These are phyloP conservation scores for Dianthus caryophyllus DNA, from an alignment of 148 eudicot species.

Conservation along the genomic window DNA sequence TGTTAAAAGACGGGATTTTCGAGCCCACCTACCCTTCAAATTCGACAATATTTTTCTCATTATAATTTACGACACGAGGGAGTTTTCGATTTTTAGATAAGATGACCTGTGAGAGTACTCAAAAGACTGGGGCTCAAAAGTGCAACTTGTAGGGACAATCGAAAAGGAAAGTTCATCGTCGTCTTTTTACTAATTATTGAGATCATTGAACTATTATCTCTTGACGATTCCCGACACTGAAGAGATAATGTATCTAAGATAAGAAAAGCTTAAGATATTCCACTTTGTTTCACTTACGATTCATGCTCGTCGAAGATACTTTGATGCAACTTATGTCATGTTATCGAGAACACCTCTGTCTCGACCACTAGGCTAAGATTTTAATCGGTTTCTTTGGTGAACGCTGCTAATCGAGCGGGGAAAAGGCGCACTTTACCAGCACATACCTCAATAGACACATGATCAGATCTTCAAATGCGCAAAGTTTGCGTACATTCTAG, in stretches of 20 bases:
- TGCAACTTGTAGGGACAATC: conserved; percentile 13
- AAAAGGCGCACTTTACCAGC: neutral
- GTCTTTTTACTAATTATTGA: conserved; percentile 11
- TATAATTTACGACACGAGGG: conserved; percentile 7
- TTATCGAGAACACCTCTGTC: no score
- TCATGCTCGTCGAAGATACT: no score
- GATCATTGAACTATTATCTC: neutral
- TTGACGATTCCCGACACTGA: neutral
- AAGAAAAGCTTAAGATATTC: conserved; percentile 9
- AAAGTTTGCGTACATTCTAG: neutral
- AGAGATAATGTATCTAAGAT: conserved; percentile 14
- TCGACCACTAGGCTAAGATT: no score
- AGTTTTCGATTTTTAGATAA: conserved; percentile 14
- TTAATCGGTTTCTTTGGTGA: neutral
- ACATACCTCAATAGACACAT: neutral
- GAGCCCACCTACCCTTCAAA: conserved; percentile 14
- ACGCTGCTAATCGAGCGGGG: neutral
- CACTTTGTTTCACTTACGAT: no score
- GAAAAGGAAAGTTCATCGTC: conserved; percentile 20
- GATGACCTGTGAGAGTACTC: conserved; percentile 11
- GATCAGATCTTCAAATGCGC: conserved; percentile 2
- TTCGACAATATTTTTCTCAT: neutral
- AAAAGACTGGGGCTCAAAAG: conserved; percentile 15
- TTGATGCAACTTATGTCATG: no score
- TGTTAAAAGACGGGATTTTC: conserved; percentile 14